Evolutionary conservation across 352 stramenopile genomes (phyloP), one percentile per base, ranked within the genome.

Genomic region (Phytophthora melonis): DNA sequence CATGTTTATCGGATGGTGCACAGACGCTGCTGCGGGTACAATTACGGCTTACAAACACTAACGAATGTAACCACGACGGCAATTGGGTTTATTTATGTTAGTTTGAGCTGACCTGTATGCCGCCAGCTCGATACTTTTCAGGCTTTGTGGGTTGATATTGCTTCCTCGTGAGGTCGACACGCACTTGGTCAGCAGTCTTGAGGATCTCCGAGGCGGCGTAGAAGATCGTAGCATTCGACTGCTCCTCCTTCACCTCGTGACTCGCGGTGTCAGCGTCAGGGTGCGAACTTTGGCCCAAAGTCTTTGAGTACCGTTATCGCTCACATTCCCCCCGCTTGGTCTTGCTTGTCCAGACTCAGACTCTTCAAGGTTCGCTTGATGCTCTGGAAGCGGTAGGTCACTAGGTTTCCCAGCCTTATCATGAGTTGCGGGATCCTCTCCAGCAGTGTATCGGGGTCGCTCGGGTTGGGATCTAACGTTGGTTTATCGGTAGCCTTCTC

Each of bases 101-200:
- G 2, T 25, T 25, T 25, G 23, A 25, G 23, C 23, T 25, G 23
- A 30, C 25, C 2, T 30, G 25, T 27, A 27, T 3, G 25, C 25
- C 25, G 25, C 25, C 25, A 27, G 25, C 25, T 27, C 25, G 25
- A 27, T 27, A 27, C 25, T 30, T 30, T 30, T 5, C 25, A 30
- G 25, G 25, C 25, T 30, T 30, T 30, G 25, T 30, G 25, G 5
- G 25, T 5, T 5, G 5, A 30, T 30, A 30, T 3, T 30, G 25
- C 34, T 73, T 63, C n/a, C 58, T 23, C 13, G 19, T 16, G 9
- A 36, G 55, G 30, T 70, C 55, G 5, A 36, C 16, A n/a, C 54
- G 53, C 30, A 59, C 34, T 54, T 21, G 30, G 16, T 16, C 49
- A 32, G 32, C 25, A 32, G 58, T 45, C 49, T 19, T 57, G 18